Base-by-base conservation (phyloP, 352 stramenopile species). In the Phytophthora macrochlamydospora region DNA sequence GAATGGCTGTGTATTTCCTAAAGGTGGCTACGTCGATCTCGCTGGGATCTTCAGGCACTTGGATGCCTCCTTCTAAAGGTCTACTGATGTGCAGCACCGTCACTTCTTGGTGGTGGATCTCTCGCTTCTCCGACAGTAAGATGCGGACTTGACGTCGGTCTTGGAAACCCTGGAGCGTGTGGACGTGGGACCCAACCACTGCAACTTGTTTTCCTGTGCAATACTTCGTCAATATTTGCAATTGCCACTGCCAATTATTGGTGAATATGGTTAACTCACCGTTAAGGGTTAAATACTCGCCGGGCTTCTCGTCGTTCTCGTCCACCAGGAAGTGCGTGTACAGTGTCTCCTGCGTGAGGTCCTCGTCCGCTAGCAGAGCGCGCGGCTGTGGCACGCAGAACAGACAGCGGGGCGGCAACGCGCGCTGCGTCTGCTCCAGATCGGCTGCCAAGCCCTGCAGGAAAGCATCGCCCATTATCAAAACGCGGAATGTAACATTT, bases 1-100 rank as follows among this genome's bases (percentile, higher is more conserved):
- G 62, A 13, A 94, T 92, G n/a, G 86, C 86, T 6, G 84, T 91
- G 64, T 91, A 88, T 29, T 83, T 80, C 14, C 81, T 73, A 40
- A 91, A 91, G 18, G 86, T 94, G 2, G 78, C 79, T 8, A 87
- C 60, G 51, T 94, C 86, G 40, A 94, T 83, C 63, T 92, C 86
- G 24, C 83, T 89, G 32, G 78, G 81, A 51, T 94, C 83, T 48
- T 92, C 81, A 0, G 83, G 86, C n/a, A 92, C 50, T 29, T 72
- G 59, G 11, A 94, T 72, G 33, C 86, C 86, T 8, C 84, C 84
- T 31, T 81, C 64, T 4, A 94, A 72, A 8, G 86, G 83, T n/a
- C 84, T 76, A 60, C 84, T 94, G 40, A 90, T 56, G 65, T 92
- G 81, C 48, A 94, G 67, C 51, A 94, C 73, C 24, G 75, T 89